These are phyloP conservation scores for Naganishia kalamii DNA, from an alignment of 768 basidiomycete species.

Conservation along the genomic window DNA sequence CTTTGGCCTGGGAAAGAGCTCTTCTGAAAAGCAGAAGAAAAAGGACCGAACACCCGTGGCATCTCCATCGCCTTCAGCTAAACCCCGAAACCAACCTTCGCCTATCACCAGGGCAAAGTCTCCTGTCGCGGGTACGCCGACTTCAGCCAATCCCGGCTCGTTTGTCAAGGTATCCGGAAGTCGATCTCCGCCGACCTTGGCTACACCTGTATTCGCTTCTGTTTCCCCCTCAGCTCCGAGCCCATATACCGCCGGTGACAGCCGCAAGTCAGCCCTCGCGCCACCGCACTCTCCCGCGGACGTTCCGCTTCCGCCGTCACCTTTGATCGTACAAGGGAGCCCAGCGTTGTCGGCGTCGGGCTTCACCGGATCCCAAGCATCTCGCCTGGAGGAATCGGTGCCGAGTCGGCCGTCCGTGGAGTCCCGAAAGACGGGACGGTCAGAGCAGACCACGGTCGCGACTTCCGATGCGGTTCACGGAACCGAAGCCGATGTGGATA, in stretches of 20 bases:
- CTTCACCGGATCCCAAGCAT: not conserved
- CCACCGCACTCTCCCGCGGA: not conserved
- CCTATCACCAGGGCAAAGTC: not conserved
- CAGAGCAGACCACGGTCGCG: not conserved
- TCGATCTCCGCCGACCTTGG: not conserved
- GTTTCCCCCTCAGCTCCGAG: too few relatives aligned
- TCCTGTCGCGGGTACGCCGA: not conserved
- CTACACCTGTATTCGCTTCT: not conserved
- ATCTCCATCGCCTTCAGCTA: not conserved
- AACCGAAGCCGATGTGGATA: not conserved
- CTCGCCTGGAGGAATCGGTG: not conserved
- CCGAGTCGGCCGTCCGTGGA: not conserved
- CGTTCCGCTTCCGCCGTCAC: conserved; percentile 3
- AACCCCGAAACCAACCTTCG: not conserved
- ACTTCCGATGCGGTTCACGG: not conserved
- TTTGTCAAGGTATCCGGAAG: not conserved
- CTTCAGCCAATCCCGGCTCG: not conserved
- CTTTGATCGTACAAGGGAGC: not conserved
- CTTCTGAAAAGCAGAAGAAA: conserved; percentile 1
- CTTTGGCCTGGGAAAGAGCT: not conserved
- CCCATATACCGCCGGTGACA: not conserved
- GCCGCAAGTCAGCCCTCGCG: not conserved
- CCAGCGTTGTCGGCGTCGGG: not conserved
- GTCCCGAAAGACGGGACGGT: not conserved
- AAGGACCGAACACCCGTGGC: not conserved